Conservation (phyloP, 179 eudicot genomes). For the Corrigiola litoralis region DNA sequence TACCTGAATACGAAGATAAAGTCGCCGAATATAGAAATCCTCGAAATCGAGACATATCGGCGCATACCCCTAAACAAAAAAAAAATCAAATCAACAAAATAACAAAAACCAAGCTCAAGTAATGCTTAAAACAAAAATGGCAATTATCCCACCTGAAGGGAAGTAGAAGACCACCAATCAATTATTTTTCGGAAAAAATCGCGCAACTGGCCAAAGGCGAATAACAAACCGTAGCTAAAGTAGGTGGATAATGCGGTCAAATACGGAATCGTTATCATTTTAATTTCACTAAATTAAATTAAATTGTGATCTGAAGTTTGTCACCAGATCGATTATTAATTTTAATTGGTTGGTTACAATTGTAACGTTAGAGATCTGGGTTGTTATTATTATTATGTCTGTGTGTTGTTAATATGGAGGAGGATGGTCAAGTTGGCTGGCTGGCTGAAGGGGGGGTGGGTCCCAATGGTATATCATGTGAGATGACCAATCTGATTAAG, state of each 20-base stretch:
- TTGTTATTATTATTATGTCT: no score
- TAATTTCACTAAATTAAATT: no score
- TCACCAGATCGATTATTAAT: no score
- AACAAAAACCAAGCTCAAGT: not conserved
- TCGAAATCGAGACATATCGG: slow-evolving; percentile 94
- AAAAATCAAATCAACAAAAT: not conserved
- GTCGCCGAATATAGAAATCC: slow-evolving; percentile 86
- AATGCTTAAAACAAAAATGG: not conserved
- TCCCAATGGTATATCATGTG: no score
- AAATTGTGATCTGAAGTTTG: not conserved
- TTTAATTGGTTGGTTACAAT: no score
- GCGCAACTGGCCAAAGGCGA: slow-evolving; percentile 78
- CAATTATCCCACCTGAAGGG: slow-evolving; percentile 61
- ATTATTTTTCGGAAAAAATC: slow-evolving; percentile 70
- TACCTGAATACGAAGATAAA: slow-evolving; percentile 93
- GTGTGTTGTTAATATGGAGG: not conserved
- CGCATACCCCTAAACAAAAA: slow-evolving; percentile 65
- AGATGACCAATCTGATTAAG: no score
- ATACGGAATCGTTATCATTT: slow-evolving; percentile 87
- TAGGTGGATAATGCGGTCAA: slow-evolving; percentile 84
- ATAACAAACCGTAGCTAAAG: slow-evolving; percentile 80
- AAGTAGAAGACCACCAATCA: slow-evolving; percentile 62
- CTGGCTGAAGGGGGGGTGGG: no score
- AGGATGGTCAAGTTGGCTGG: slow-evolving; percentile 5
- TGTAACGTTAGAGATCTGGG: not conserved